Base-by-base conservation (phyloP, 192 early-diverging fungal species). In the Irineochytrium annulatum region DNA sequence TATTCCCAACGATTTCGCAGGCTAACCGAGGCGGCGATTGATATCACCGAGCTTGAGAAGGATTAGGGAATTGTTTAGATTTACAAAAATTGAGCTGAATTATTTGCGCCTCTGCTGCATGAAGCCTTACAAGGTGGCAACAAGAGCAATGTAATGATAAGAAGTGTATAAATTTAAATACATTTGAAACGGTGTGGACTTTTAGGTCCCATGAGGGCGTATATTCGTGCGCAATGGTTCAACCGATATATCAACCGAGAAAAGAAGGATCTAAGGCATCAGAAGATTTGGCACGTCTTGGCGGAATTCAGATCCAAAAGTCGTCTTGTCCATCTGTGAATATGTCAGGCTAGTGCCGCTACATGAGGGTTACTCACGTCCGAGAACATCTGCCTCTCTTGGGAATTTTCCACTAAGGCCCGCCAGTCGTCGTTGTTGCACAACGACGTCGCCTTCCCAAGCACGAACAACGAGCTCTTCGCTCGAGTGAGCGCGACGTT, bases 401-500 rank as follows among this genome's bases (percentile, higher is more conserved):
- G 65, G 0, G 91, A 80, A 59, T 94, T 85, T 3, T 70, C 59
- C 16, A 98, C 81, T 14, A 98, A 72, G 16, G 82, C 63, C 1
- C 76, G 74, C 93, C 93, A 98, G 22, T 84, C 70, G 13, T 71
- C 63, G 55, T 89, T 86, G 3, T 66, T 65, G 0, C 62, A 68
- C 1, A 98, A 70, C 1, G 85, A 77, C 0, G 64, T 49, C 4
- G 79, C 77, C 62, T 92, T 78, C 1, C 94, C 92, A 2, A 95
- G 59, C 4, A 97, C 77, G 57, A 92, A 88, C 17, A 94, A 63
- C 3, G 95, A 92, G 52, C 78, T 77, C 43, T 85, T 88, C 17
- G 93, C 92, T 51, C 94, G 83, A 3, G 90, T 95, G 58, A 97
- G 57, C 0, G 87, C 91, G 0, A 95, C 92, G 58, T 94, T 97